A percentile compares a stretch with the other conserved stretches of the same genome.
These are phyloP conservation scores for Castanea sativa DNA, from an alignment of 306 rosid genomes.

Conservation along the genomic window DNA sequence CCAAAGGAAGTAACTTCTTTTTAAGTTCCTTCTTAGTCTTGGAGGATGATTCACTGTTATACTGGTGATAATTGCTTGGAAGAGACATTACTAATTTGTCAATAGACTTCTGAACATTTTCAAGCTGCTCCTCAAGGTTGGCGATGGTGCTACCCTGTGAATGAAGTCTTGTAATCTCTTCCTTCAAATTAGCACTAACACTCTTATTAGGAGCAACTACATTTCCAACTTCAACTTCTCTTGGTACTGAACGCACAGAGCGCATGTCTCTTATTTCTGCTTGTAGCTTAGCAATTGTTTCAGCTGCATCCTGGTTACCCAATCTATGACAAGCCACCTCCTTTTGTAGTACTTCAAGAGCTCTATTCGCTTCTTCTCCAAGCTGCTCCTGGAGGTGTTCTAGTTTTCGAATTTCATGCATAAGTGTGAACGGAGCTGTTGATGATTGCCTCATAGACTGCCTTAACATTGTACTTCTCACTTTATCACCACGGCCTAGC, in stretches of 20 bases:
- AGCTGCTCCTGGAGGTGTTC: conserved; percentile 99
- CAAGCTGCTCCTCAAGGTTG: conserved; percentile 96
- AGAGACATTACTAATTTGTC: conserved; percentile 98
- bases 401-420: conserved; percentile 99
- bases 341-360: conserved; percentile 92
- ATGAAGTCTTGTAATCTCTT: conserved; percentile 95
- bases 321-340: conserved; percentile 98
- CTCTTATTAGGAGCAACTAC: conserved; percentile 69
- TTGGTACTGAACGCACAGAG: conserved; percentile 53
- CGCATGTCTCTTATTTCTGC: conserved; percentile 94
- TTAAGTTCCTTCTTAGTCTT: conserved; percentile 70
- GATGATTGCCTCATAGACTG: conserved; percentile 95
- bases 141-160: conserved; percentile 98
- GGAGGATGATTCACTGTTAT: conserved; percentile 51
- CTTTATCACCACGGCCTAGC: conserved; percentile 45
- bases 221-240: conserved; percentile 74
- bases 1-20: conserved; percentile 80
- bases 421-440: conserved; percentile 89
- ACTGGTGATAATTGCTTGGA: conserved; percentile 66
- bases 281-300: conserved; percentile 96
- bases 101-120: conserved; percentile 95
- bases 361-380: conserved; percentile 97
- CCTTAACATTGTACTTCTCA: conserved; percentile 63
- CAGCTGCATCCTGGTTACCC: conserved; percentile 99
- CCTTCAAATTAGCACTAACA: conserved; percentile 96